A percentile compares a stretch with the other conserved stretches of the same genome.
Evolutionary conservation across 208 protist species (phyloP).

Genomic region (Crithidia thermophila): DNA sequence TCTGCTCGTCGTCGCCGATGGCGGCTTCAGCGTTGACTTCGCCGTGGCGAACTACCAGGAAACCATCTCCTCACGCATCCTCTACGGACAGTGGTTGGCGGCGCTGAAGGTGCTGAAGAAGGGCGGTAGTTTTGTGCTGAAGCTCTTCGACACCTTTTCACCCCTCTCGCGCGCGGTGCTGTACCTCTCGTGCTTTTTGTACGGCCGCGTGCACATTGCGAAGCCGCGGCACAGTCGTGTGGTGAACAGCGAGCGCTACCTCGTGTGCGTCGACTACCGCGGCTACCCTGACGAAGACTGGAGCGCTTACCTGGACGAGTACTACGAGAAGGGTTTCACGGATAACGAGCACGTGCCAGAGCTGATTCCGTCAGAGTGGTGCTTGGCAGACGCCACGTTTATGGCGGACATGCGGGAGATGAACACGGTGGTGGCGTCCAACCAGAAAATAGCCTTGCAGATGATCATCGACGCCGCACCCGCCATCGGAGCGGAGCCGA

Average conservation of each 20-base stretch:
- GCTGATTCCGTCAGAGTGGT: slow-evolving; percentile 58
- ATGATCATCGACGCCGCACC: slow-evolving; percentile 61
- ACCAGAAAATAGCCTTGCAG: slow-evolving; percentile 56
- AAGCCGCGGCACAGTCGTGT: slow-evolving; percentile 92
- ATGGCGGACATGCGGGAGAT: slow-evolving; percentile 45
- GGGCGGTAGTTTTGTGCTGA: slow-evolving; percentile 86
- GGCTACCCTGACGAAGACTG: slow-evolving; percentile 45
- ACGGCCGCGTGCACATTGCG: slow-evolving; percentile 81
- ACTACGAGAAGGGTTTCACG: slow-evolving; percentile 62
- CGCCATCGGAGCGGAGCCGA: slow-evolving; percentile 1
- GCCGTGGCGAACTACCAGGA: slow-evolving; percentile 87
- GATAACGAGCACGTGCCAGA: slow-evolving; percentile 65
- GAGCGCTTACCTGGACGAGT: slow-evolving; percentile 57
- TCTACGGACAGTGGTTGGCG: slow-evolving; percentile 84
- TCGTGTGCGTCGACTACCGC: slow-evolving; percentile 68
- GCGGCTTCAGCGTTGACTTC: slow-evolving; percentile 80
- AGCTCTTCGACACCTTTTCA: slow-evolving; percentile 92
- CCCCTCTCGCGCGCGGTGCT: slow-evolving; percentile 75
- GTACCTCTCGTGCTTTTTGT: slow-evolving; percentile 85
- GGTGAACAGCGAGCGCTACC: slow-evolving; percentile 92
- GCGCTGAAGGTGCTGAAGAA: slow-evolving; percentile 69
- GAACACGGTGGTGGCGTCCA: slow-evolving; percentile 58
- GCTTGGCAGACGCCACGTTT: slow-evolving; percentile 56
- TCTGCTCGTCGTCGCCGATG: slow-evolving; percentile 90
- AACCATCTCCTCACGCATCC: slow-evolving; percentile 85